Evolutionary conservation across 2,329 filamentous ascomycete species (phyloP).

Genomic region (Ceratocystis huliohia): DNA sequence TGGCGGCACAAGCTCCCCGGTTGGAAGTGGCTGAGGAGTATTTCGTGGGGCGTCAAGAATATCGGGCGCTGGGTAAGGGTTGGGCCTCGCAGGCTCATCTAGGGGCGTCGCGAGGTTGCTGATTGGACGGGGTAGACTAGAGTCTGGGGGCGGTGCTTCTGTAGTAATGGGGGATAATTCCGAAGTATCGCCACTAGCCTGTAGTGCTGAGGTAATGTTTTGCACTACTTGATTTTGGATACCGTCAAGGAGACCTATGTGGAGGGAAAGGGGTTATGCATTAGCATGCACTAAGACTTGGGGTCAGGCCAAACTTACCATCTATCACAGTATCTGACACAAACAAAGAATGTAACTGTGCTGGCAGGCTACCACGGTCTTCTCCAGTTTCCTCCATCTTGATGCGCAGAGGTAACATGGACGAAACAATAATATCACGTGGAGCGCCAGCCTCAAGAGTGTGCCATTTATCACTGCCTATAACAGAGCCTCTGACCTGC

Average conservation of each 20-base stretch:
- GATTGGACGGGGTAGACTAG: slow-evolving; percentile 35
- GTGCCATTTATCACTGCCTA: slow-evolving; percentile 69
- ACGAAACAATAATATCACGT: slow-evolving; percentile 59
- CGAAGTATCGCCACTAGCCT: slow-evolving; percentile 61
- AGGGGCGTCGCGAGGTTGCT: slow-evolving; percentile 50
- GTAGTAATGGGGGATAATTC: slow-evolving; percentile 7
- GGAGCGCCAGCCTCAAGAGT: slow-evolving; percentile 57
- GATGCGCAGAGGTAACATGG: slow-evolving; percentile 44
- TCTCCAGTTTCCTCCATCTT: slow-evolving; percentile 34
- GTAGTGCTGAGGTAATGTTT: slow-evolving; percentile 63
- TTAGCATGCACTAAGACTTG: background rate
- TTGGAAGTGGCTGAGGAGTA: slow-evolving; percentile 42
- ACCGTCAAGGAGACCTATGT: slow-evolving; percentile 49
- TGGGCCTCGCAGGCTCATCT: slow-evolving; percentile 29
- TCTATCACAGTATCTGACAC: slow-evolving; percentile 57
- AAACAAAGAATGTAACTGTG: slow-evolving; percentile 51
- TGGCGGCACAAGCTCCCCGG: slow-evolving; percentile 68
- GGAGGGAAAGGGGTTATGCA: background rate
- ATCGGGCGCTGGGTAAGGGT: slow-evolving; percentile 31
- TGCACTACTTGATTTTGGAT: slow-evolving; percentile 74
- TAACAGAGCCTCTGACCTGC: slow-evolving; percentile 66
- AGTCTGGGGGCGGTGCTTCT: slow-evolving; percentile 18
- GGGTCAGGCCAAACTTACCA: slow-evolving; percentile 26
- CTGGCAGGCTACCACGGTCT: slow-evolving; percentile 37
- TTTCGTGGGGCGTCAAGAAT: slow-evolving; percentile 12